Conservation (phyloP, 345 rosid species). For the Brassica juncea region DNA sequence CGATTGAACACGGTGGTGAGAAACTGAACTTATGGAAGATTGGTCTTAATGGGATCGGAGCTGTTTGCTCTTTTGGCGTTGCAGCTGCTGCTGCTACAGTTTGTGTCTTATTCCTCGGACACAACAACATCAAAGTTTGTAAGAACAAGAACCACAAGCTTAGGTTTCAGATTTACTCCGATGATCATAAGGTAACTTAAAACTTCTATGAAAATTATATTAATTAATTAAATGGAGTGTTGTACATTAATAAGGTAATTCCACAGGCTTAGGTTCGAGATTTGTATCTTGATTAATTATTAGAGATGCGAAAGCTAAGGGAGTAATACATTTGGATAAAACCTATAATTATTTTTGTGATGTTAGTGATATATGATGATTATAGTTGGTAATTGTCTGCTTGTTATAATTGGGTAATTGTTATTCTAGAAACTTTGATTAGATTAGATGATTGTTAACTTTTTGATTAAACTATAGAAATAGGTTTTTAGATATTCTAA, state of each 20-base stretch:
- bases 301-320: background rate
- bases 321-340: constrained; percentile 17
- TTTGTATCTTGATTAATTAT: background rate
- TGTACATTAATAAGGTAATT: background rate
- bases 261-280: background rate
- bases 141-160: constrained; percentile 53
- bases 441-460: constrained; percentile 17
- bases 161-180: constrained; percentile 66
- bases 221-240: background rate
- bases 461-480: constrained; percentile 8
- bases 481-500: constrained; percentile 12
- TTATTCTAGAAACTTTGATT: background rate
- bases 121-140: constrained; percentile 46
- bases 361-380: constrained; percentile 15
- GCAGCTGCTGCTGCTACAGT: constrained; percentile 95
- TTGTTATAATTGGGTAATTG: background rate
- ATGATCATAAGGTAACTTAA: constrained; percentile 67
- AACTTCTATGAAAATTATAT: background rate
- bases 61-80: constrained; percentile 88
- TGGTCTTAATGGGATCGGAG: constrained; percentile 84
- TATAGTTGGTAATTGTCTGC: constrained; percentile 14
- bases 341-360: background rate
- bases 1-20: constrained; percentile 48
- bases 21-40: constrained; percentile 66
- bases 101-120: constrained; percentile 63